phyloP scores from a whole-genome alignment of 257 asterid genomes.

The Solanum stenotomum region DNA sequence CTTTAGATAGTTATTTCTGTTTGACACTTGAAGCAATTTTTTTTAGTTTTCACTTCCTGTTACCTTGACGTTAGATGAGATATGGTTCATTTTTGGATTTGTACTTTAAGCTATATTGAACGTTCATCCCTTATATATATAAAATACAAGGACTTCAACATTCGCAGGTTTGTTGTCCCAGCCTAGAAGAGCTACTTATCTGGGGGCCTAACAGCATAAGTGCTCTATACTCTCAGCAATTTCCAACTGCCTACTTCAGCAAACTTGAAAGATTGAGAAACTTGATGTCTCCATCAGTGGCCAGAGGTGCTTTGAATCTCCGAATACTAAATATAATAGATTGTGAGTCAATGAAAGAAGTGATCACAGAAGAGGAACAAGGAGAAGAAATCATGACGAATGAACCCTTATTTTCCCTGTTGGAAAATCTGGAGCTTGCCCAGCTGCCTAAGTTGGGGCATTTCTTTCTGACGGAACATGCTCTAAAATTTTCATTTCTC shows the following conservation, averaged over 20 bases:
- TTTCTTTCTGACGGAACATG: background rate
- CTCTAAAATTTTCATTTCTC: background rate
- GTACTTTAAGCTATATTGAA: background rate
- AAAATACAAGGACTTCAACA: background rate
- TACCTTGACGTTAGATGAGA: background rate
- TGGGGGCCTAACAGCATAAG: background rate
- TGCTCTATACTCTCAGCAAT: background rate
- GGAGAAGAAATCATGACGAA: background rate
- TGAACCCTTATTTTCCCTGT: background rate
- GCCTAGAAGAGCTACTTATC: background rate
- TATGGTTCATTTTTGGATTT: background rate
- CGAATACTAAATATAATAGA: background rate
- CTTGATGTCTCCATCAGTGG: background rate
- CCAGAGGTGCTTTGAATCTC: background rate
- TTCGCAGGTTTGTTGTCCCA: background rate
- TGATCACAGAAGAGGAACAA: background rate
- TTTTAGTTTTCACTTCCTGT: background rate
- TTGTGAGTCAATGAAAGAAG: background rate
- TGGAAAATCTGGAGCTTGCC: background rate
- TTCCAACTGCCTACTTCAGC: background rate
- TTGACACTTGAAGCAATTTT: background rate
- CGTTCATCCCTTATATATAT: background rate
- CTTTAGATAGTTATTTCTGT: background rate
- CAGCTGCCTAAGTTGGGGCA: background rate
- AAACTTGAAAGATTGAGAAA: background rate